Evolutionary conservation across 768 basidiomycete species (phyloP).

Genomic region (Cyclocybe cylindracea): DNA sequence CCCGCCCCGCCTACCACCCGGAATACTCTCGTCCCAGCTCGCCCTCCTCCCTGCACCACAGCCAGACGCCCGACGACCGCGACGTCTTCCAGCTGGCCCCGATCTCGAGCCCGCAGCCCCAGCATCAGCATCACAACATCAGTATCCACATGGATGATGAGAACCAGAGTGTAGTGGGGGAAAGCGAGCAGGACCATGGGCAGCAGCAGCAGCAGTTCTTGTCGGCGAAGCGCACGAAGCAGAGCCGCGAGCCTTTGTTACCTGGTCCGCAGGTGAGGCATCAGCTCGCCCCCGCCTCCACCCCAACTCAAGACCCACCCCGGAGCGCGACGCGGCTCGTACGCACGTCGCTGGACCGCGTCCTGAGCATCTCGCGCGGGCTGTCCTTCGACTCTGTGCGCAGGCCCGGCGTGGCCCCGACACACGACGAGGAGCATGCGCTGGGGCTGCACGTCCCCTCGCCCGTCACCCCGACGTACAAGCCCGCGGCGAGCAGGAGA

Average conservation of each 20-base stretch:
- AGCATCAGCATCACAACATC: conserved; percentile 33
- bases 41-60: conserved; percentile 17
- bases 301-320: conserved; percentile 15
- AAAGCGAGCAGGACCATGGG: too few species aligned
- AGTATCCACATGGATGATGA: conserved; percentile 22
- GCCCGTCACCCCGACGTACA: too few species aligned
- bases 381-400: conserved; percentile 52
- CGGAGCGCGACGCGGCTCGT: conserved; percentile 40
- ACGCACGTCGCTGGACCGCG: conserved; percentile 62
- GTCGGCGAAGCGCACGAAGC: conserved; percentile 48
- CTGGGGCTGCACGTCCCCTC: too few species aligned
- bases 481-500: too few species aligned
- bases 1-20: conserved; percentile 52
- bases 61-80: conserved; percentile 14
- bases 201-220: conserved; percentile 29
- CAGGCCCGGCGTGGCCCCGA: conserved; percentile 29
- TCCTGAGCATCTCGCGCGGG: conserved; percentile 54
- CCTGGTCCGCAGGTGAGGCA: conserved; percentile 42
- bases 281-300: conserved; percentile 27
- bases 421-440: conserved; percentile 20
- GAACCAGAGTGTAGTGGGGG: conserved; percentile 20
- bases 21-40: conserved; percentile 37
- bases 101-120: conserved; percentile 39
- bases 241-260: conserved; percentile 73
- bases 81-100: conserved; percentile 43